Base-by-base conservation (phyloP, 139 green algal species). In the Bryopsis sp. region DNA sequence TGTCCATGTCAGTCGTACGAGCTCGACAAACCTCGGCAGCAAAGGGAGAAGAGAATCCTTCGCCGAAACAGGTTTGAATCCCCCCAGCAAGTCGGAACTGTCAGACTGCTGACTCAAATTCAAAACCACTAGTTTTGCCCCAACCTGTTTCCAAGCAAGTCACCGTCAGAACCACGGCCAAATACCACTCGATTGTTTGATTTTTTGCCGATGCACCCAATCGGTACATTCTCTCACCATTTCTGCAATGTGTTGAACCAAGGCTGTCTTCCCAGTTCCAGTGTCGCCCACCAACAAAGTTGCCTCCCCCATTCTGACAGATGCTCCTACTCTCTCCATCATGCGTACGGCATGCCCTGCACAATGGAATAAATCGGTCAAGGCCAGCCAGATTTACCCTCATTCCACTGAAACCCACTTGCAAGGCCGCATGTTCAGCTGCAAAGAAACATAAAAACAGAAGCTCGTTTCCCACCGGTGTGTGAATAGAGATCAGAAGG, bases 31-130 rank as follows among this genome's bases (percentile, higher is more conserved):
- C 26, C 68, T 74, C 26, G 71, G 47, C 58, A 94, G 73, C 71
- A 96, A 77, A 8, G 86, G 84, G 62, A 84, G 58, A 58, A 95
- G 79, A 26, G 84, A 75, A 35, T 94, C 84, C 1, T 76, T 60
- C 11, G 86, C 73, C 47, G 92, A 85, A 47, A 96, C 85, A 1
- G 94, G 94, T 60, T 89, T 91, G 82, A 96, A 98, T 33, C 95
- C 94, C 0, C 95, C 95, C 67, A 99, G 74, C 66, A 99, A 82
- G 74, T 99, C 95, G 19, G 79, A 80, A 57, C 76, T 87, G 81
- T 99, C 95, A 0, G 85, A 97, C 81, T 99, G 95, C 79, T 97
- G 90, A 69, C 83, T 96, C 78, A 99, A 78, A 81, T 99, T 99
- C 65, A 99, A 83, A 1, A 93, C 89, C 38, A 93, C 83, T 65